Percentiles rank a stretch among this genome's conserved stretches.
phyloP scores from a whole-genome alignment of 257 asterid genomes.

The Orobanche coerulescens region DNA sequence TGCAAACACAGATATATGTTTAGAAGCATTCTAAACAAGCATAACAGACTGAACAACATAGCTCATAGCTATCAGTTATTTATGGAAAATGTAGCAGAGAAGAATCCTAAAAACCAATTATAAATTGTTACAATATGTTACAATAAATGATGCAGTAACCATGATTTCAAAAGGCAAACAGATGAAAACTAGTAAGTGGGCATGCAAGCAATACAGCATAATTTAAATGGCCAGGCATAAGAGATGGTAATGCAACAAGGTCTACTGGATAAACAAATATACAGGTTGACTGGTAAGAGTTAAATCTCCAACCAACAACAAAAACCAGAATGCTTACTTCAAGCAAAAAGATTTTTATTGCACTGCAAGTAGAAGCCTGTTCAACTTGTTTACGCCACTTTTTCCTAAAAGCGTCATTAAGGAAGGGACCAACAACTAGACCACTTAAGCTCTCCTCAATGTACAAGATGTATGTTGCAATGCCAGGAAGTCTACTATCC shows the following conservation, averaged over 20 bases:
- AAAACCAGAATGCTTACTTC: conserved; percentile 43
- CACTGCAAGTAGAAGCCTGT: conserved; percentile 43
- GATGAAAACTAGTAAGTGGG: neutral
- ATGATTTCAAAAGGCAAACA: neutral
- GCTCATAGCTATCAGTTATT: neutral
- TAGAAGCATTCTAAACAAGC: no score
- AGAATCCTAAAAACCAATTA: conserved; percentile 1
- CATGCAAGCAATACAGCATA: conserved; percentile 14
- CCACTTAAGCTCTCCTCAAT: conserved; percentile 82
- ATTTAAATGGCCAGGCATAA: neutral
- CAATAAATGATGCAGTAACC: conserved; percentile 1
- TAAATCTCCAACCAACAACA: no score
- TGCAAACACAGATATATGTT: conserved; percentile 21
- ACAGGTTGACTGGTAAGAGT: conserved; percentile 4
- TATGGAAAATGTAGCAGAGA: no score
- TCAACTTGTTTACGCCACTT: conserved; percentile 67
- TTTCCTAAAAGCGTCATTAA: conserved; percentile 42
- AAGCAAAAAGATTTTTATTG: conserved; percentile 58
- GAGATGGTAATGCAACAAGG: conserved; percentile 18
- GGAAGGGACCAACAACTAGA: conserved; percentile 59
- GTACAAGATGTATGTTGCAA: conserved; percentile 49
- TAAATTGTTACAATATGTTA: neutral
- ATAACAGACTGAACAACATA: conserved; percentile 13
- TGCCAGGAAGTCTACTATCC: conserved; percentile 54
- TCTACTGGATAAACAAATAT: conserved; percentile 3